Conservation (phyloP, 345 rosid species). For the Eucalyptus dawsonii region DNA sequence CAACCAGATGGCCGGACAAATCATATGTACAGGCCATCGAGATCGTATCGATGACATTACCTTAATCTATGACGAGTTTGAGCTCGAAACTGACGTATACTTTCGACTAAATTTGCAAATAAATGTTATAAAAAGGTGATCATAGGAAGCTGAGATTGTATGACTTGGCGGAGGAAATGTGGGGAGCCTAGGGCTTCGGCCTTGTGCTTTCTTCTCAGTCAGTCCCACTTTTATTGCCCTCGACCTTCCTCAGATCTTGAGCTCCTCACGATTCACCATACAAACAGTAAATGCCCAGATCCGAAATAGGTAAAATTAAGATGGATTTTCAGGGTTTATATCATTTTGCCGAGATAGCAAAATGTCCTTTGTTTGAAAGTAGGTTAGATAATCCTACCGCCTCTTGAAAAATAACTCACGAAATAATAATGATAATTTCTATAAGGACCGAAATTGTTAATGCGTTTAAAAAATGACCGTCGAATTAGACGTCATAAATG, state of each 20-base stretch:
- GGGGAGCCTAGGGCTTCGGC: neutral
- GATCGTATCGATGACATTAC: neutral
- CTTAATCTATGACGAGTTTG: neutral
- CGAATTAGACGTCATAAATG: neutral
- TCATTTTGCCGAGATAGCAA: neutral
- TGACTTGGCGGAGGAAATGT: neutral
- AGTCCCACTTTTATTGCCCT: neutral
- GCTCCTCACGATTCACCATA: neutral
- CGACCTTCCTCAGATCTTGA: neutral
- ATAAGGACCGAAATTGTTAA: neutral
- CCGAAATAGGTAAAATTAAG: neutral
- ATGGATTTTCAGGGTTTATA: neutral
- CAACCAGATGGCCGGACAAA: neutral
- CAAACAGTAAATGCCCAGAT: neutral
- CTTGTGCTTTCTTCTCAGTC: neutral
- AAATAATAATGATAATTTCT: neutral
- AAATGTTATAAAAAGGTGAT: neutral
- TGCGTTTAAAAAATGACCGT: neutral
- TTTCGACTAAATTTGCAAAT: neutral
- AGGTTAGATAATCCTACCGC: neutral
- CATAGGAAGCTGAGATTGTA: neutral
- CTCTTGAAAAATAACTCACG: neutral
- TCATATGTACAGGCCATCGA: neutral
- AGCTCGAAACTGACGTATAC: neutral
- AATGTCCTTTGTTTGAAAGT: neutral